These are phyloP conservation scores for Trypanosoma boissoni DNA, from an alignment of 208 protist species.

Conservation along the genomic window DNA sequence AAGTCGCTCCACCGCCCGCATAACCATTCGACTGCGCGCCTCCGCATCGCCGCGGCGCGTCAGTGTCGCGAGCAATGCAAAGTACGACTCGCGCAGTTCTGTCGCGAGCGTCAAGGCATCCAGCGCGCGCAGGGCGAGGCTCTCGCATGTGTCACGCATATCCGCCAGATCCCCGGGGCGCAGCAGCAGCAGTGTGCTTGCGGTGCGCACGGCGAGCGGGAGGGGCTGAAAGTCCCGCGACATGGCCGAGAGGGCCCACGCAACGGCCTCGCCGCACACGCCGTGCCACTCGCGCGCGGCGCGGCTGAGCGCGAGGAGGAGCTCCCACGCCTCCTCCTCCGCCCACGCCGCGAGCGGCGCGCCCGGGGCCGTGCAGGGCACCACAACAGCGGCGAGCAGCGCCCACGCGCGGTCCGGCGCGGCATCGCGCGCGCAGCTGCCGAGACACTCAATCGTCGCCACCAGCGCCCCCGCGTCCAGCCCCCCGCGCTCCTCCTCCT, in stretches of 20 bases:
- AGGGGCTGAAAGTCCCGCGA: slow-evolving; percentile 51
- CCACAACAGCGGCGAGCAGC: slow-evolving; percentile 40
- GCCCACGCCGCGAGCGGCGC: slow-evolving; percentile 46
- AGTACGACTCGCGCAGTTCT: slow-evolving; percentile 31
- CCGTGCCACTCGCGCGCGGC: slow-evolving; percentile 22
- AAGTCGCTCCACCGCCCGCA: slow-evolving; percentile 15
- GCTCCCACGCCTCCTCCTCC: slow-evolving; percentile 80
- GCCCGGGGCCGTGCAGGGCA: slow-evolving; percentile 49
- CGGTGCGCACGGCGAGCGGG: slow-evolving; percentile 39
- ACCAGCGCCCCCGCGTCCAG: slow-evolving; percentile 34
- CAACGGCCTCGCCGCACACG: slow-evolving; percentile 29
- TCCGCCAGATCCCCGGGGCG: slow-evolving; percentile 26
- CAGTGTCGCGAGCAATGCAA: slow-evolving; percentile 31
- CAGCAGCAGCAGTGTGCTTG: slow-evolving; percentile 51
- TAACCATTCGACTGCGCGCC: slow-evolving; percentile 24
- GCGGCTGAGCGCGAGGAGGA: slow-evolving; percentile 53
- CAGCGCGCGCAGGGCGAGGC: slow-evolving; percentile 6
- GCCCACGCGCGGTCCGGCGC: slow-evolving; percentile 39
- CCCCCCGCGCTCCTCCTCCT: slow-evolving; percentile 24
- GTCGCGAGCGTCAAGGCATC: slow-evolving; percentile 31
- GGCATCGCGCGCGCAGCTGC: slow-evolving; percentile 30
- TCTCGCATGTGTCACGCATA: not conserved
- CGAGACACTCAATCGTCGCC: slow-evolving; percentile 61
- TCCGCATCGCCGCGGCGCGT: slow-evolving; percentile 20
- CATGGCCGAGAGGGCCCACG: slow-evolving; percentile 44